Base-by-base conservation (phyloP, 345 rosid species). In the Excoecaria cochinchinensis region DNA sequence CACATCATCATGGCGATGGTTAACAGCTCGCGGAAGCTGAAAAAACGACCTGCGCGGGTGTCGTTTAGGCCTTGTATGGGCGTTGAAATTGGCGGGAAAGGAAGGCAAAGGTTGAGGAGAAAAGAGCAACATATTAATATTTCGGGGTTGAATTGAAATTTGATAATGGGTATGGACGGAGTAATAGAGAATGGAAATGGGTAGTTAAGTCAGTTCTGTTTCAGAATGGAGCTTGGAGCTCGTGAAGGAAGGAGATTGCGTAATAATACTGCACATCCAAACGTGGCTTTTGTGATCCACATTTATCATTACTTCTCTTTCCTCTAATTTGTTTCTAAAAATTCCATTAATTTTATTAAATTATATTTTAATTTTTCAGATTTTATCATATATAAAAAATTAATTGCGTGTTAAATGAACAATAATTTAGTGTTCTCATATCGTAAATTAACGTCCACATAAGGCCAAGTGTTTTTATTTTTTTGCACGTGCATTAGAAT, bases 51-150 rank as follows among this genome's bases (percentile, higher is more conserved):
- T 53, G 38, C 6, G 19, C 67, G 60, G 60, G 5, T 8, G 42
- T 31, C 14, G 59, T 51, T 55, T 64, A 36, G 42, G 60, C 6
- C 16, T 12, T 55, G 31, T 31, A 31, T 6, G 68, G 73, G 38
- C 71, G 15, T 19, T 66, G 31, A 78, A 75, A 71, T 46, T 79
- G 85, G 91, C 85, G 85, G 86, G 85, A 86, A 85, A 76, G 36
- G 86, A 52, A 47, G 36, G 10, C 74, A 85, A 24, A 70, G 82
- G 76, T 3, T 79, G 79, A 15, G 84, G 58, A 66, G 87, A 69
- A 11, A 74, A 73, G 1, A 84, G 82, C 24, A 81, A 12, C 69
- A 70, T 79, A 22, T 56, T 66, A 4, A 39, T 3, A 17, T 6
- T 15, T 1, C 39, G 36, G 11, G 8, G 40, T 15, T 21, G 48